These are phyloP conservation scores for Rosa rugosa DNA, from an alignment of 306 rosid species.

Conservation along the genomic window DNA sequence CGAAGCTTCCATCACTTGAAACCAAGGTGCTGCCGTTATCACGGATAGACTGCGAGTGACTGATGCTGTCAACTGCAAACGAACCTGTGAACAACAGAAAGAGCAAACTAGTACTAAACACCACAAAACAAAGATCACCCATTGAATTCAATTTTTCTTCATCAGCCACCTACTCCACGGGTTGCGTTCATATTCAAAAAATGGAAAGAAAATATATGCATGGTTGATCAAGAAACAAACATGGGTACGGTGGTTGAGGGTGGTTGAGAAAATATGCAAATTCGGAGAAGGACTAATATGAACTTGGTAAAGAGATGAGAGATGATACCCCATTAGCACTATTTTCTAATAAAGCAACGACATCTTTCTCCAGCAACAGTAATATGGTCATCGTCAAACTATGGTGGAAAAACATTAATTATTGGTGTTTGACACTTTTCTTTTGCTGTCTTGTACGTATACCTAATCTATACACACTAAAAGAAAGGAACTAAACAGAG, in stretches of 20 bases:
- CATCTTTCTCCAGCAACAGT: neutral
- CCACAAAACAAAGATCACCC: neutral
- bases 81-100: constrained; percentile 19
- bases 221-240: neutral
- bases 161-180: neutral
- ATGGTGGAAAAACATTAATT: neutral
- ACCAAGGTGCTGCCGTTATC: constrained; percentile 36
- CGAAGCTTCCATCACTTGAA: constrained; percentile 40
- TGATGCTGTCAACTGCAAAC: constrained; percentile 29
- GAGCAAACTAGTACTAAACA: neutral
- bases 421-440: neutral
- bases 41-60: constrained; percentile 29
- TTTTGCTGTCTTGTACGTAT: neutral
- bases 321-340: neutral
- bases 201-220: neutral
- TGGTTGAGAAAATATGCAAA: too few species aligned
- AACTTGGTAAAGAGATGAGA: neutral
- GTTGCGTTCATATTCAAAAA: neutral
- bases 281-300: too few species aligned
- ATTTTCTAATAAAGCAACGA: neutral
- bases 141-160: neutral
- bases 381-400: neutral
- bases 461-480: too few species aligned
- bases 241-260: too few species aligned
- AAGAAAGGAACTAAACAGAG: too few species aligned